Base-by-base conservation (phyloP, 2,329 filamentous ascomycete genomes). In the Phialocephala subalpina region DNA sequence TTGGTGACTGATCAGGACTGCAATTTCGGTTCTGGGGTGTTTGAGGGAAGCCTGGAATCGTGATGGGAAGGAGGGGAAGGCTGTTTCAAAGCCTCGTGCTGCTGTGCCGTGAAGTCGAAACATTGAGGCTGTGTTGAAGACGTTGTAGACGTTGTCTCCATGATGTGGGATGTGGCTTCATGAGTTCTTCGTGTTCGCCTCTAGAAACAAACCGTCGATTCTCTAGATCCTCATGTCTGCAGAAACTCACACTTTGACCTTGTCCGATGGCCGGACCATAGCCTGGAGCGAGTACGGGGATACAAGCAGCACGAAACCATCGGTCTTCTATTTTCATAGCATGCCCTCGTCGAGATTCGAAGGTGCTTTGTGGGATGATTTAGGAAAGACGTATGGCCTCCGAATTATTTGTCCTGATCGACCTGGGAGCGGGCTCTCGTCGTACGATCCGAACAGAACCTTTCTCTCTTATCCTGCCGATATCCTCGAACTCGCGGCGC, bases 271-370 rank as follows among this genome's bases (percentile, higher is more conserved):
- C 5, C 79, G 81, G 2, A 69, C 66, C 2, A 72, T 83, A 4
- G 80, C 80, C 0, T 83, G 77, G 42, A 77, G 79, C 2, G 78
- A 82, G 62, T 81, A 78, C 45, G 45, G 45, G 9, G n/a, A 25
- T 53, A 29, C 47, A 9, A 53, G 20, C 16, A 61, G 59, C 52
- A 53, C 70, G 1, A 53, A 59, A 4, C 62, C 64, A 35, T 64
- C 72, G 20, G 68, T 73, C 9, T 69, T 83, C 36, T 79, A 77
- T 68, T 79, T 82, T 58, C 81, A 82, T 66, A 80, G 80, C 8
- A 80, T 77, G 60, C 81, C 81, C 0, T 77, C 77, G 0, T 80
- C 77, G 3, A 79, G 80, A 5, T 71, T 80, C n/a, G 80, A 82
- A 62, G 78, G 71, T 7, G 65, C 61, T 2, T 69, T 71, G 11